These are phyloP conservation scores for Boletellus emodensis DNA, from an alignment of 768 basidiomycete genomes.

Conservation along the genomic window DNA sequence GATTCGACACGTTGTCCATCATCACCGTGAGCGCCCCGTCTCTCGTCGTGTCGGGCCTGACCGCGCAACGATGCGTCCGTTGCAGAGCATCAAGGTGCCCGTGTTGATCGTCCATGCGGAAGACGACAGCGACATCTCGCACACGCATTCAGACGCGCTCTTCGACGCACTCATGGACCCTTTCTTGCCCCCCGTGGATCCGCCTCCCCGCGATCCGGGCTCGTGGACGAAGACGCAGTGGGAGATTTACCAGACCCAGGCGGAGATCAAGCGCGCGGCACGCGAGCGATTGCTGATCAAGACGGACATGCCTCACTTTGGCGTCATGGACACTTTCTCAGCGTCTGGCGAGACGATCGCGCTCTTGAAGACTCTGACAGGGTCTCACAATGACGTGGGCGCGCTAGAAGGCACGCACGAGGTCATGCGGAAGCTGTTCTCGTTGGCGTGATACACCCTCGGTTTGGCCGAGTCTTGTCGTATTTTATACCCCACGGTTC, in stretches of 20 bases:
- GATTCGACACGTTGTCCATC: slow-evolving; percentile 59
- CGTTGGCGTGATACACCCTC: slow-evolving; percentile 15
- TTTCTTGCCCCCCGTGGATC: slow-evolving; percentile 49
- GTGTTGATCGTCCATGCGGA: slow-evolving; percentile 71
- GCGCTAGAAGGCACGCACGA: slow-evolving; percentile 69
- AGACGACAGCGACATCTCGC: slow-evolving; percentile 72
- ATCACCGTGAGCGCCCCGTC: slow-evolving; percentile 46
- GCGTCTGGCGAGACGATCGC: slow-evolving; percentile 46
- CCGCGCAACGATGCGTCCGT: not conserved
- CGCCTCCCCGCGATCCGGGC: slow-evolving; percentile 30
- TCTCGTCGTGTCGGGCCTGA: not conserved
- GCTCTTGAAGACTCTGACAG: slow-evolving; percentile 53
- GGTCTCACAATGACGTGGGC: slow-evolving; percentile 57
- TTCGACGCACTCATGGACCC: slow-evolving; percentile 67
- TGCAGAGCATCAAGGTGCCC: slow-evolving; percentile 61
- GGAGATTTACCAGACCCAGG: slow-evolving; percentile 38
- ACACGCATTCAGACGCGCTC: slow-evolving; percentile 61
- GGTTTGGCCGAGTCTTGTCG: no score
- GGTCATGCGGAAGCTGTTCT: slow-evolving; percentile 37
- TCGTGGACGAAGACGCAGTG: slow-evolving; percentile 41
- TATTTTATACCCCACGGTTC: no score
- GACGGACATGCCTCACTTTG: slow-evolving; percentile 44
- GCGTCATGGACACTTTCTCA: slow-evolving; percentile 51
- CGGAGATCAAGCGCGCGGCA: slow-evolving; percentile 36
- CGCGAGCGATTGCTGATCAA: slow-evolving; percentile 45